Conservation (phyloP, 2,329 filamentous ascomycete species). For the Aspergillus pseudoviridinutans region DNA sequence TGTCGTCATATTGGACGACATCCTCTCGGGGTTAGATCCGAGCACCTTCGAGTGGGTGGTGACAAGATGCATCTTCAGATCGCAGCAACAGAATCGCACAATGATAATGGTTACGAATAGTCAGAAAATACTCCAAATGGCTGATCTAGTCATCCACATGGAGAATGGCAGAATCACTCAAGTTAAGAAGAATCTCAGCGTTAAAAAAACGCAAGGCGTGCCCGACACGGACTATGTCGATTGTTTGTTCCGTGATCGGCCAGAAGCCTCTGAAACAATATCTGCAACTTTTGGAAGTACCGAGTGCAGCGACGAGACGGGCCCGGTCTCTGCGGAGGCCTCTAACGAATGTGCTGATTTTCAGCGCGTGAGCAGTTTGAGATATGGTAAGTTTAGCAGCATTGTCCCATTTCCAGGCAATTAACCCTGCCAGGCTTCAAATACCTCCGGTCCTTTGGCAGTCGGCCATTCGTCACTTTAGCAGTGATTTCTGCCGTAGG, state of each 20-base stretch:
- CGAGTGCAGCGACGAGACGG: neutral
- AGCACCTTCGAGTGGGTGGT: constrained; percentile 4
- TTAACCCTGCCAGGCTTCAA: constrained; percentile 4
- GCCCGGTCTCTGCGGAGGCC: neutral
- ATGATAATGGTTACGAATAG: constrained; percentile 8
- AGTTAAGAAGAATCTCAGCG: neutral
- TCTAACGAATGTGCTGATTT: neutral
- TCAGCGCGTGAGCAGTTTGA: neutral
- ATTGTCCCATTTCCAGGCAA: neutral
- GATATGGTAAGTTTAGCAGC: constrained; percentile 1
- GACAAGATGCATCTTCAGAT: constrained; percentile 6
- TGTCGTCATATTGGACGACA: constrained; percentile 54
- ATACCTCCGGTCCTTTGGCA: constrained; percentile 7
- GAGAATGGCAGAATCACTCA: constrained; percentile 1
- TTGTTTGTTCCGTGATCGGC: neutral
- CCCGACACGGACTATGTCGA: neutral
- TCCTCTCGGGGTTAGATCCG: constrained; percentile 9
- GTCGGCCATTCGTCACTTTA: constrained; percentile 2
- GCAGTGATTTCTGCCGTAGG: neutral
- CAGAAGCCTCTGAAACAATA: neutral
- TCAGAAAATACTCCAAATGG: constrained; percentile 1
- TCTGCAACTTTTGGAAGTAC: neutral
- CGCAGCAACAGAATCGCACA: constrained; percentile 3
- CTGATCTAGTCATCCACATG: constrained; percentile 7
- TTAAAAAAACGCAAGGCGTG: no score